Evolutionary conservation across 2,329 filamentous ascomycete genomes (phyloP).

Genomic region (Stemphylium beticola): DNA sequence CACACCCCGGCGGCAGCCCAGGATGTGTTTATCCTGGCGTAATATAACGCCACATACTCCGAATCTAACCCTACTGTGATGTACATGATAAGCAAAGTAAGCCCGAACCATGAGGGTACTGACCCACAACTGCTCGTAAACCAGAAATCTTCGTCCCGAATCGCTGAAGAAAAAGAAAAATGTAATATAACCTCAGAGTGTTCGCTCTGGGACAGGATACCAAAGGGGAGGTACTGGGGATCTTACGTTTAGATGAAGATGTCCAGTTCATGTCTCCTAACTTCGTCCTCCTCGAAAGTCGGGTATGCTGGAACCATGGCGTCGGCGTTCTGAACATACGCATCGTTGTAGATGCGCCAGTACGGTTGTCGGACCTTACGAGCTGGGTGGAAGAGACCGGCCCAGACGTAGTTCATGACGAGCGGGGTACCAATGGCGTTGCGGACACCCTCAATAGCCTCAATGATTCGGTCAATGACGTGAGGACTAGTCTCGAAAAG

Average conservation of each 20-base stretch:
- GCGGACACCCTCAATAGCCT: constrained; percentile 94
- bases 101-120: constrained; percentile 1
- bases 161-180: constrained; percentile 1
- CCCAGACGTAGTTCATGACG: constrained; percentile 98
- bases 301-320: constrained; percentile 97
- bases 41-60: constrained; percentile 15
- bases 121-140: constrained; percentile 6
- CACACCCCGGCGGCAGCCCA: constrained; percentile 6
- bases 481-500: constrained; percentile 97
- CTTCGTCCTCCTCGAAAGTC: constrained; percentile 77
- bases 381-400: constrained; percentile 94
- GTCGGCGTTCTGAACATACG: constrained; percentile 92
- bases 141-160: constrained; percentile 3
- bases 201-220: neutral
- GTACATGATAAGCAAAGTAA: constrained; percentile 18
- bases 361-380: constrained; percentile 93
- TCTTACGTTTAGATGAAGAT: constrained; percentile 71
- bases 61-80: constrained; percentile 15
- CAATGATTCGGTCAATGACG: constrained; percentile 97
- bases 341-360: constrained; percentile 96
- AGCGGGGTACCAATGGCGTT: constrained; percentile 91
- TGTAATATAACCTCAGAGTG: constrained; percentile 3
- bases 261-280: constrained; percentile 79
- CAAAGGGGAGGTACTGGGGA: constrained; percentile 1
- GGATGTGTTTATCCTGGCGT: constrained; percentile 4